Evolutionary conservation across 768 basidiomycete genomes (phyloP).

Genomic region (Sporobolomyces roseus): DNA sequence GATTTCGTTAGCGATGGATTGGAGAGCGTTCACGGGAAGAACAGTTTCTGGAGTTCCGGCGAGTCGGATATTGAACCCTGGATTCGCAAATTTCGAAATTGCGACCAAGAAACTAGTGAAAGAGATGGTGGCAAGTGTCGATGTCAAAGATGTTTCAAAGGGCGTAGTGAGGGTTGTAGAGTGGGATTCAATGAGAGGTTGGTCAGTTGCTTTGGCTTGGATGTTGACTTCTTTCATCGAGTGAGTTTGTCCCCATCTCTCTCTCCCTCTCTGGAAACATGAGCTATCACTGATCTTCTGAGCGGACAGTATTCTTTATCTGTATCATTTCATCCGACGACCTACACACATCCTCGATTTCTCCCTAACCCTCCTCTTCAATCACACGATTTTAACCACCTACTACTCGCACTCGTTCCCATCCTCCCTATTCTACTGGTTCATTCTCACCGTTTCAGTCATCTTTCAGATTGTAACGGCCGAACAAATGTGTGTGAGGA

Average conservation of each 20-base stretch:
- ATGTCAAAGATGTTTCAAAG: background rate
- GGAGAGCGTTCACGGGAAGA: conserved; percentile 90
- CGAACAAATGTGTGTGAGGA: conserved; percentile 83
- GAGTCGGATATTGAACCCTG: conserved; percentile 55
- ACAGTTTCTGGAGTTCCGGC: conserved; percentile 67
- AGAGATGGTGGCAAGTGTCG: background rate
- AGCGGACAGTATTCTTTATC: conserved; percentile 64
- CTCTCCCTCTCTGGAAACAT: background rate
- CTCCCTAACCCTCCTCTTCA: conserved; percentile 80
- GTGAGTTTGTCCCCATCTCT: conserved; percentile 56
- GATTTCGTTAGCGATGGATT: conserved; percentile 87
- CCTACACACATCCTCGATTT: conserved; percentile 95
- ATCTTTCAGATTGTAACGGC: conserved; percentile 69
- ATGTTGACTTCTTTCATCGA: conserved; percentile 73
- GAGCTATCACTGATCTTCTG: no score
- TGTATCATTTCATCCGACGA: conserved; percentile 80
- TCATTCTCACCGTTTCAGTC: conserved; percentile 66
- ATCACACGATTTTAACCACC: conserved; percentile 86
- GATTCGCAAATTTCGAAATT: conserved; percentile 76
- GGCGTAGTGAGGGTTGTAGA: conserved; percentile 29
- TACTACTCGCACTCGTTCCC: conserved; percentile 79
- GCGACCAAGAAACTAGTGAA: conserved; percentile 44
- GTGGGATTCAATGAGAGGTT: conserved; percentile 71
- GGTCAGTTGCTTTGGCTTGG: conserved; percentile 89
- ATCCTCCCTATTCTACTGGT: conserved; percentile 89